Conservation (phyloP, 805 yeast genomes). For the Cyberlindnera xishuangbannaensis region DNA sequence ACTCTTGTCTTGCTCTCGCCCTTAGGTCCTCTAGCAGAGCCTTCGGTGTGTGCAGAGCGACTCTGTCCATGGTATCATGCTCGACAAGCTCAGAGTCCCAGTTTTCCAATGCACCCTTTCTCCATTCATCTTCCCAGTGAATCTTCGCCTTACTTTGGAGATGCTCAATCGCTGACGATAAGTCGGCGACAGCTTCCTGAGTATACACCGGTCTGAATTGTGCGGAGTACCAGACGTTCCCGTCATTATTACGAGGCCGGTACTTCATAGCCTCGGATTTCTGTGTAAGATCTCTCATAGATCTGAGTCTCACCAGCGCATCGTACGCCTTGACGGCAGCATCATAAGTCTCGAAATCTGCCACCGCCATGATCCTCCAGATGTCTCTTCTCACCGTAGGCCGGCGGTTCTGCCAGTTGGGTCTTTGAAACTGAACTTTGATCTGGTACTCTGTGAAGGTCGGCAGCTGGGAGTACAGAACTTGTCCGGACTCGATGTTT, state of each 20-base stretch:
- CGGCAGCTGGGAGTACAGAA: slow-evolving; percentile 81
- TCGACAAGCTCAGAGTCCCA: slow-evolving; percentile 59
- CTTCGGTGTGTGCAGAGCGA: slow-evolving; percentile 57
- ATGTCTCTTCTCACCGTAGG: slow-evolving; percentile 80
- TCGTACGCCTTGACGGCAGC: slow-evolving; percentile 68
- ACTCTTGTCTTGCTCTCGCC: slow-evolving; percentile 25
- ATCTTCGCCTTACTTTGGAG: slow-evolving; percentile 40
- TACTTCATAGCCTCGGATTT: slow-evolving; percentile 55
- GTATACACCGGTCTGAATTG: slow-evolving; percentile 87
- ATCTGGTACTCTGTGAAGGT: slow-evolving; percentile 37
- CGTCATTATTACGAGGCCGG: slow-evolving; percentile 69
- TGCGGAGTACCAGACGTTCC: slow-evolving; percentile 80
- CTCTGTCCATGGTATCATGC: slow-evolving; percentile 55
- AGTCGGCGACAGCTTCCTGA: slow-evolving; percentile 88
- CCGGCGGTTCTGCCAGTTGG: slow-evolving; percentile 84
- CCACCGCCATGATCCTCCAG: slow-evolving; percentile 89
- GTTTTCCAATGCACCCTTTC: slow-evolving; percentile 71
- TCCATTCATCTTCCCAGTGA: slow-evolving; percentile 84
- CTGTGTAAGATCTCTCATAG: slow-evolving; percentile 61
- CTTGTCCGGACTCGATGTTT: slow-evolving; percentile 86
- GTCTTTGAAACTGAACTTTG: slow-evolving; percentile 65
- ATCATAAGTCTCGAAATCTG: slow-evolving; percentile 54
- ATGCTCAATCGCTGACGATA: slow-evolving; percentile 63
- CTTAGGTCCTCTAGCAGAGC: slow-evolving; percentile 56
- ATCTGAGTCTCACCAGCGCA: slow-evolving; percentile 67